Conservation (phyloP, 768 basidiomycete genomes). For the Gautieria morchelliformis region DNA sequence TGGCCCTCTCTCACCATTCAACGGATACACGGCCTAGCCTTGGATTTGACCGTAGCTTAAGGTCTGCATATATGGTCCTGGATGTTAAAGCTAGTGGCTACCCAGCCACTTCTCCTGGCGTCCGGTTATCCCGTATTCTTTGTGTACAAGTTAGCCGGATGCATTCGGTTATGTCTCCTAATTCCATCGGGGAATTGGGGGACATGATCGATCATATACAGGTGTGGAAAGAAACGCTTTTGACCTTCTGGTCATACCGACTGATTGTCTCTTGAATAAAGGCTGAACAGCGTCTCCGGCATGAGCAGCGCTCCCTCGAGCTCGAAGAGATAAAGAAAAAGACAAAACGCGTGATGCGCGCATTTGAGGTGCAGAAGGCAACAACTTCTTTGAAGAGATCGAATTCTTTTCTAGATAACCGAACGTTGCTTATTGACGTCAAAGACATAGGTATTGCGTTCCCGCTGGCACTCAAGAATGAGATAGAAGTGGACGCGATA, state of each 20-base stretch:
- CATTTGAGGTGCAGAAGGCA: constrained; percentile 50
- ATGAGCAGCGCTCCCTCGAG: constrained; percentile 68
- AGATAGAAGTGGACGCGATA: constrained; percentile 38
- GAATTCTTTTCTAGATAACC: constrained; percentile 25
- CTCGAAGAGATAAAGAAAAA: constrained; percentile 79
- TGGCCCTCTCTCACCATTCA: constrained; percentile 70
- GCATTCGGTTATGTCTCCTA: constrained; percentile 91
- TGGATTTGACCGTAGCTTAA: constrained; percentile 47
- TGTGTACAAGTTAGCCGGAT: constrained; percentile 60
- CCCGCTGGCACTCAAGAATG: constrained; percentile 59
- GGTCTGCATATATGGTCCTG: constrained; percentile 77
- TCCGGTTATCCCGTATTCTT: constrained; percentile 19
- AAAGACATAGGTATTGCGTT: constrained; percentile 80
- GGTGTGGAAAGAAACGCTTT: constrained; percentile 28
- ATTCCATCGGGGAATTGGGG: constrained; percentile 82
- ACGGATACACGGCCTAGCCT: constrained; percentile 24
- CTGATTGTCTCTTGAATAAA: constrained; percentile 26
- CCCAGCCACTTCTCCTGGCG: neutral
- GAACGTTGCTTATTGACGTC: constrained; percentile 25
- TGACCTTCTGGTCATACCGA: neutral
- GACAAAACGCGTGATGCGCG: constrained; percentile 59
- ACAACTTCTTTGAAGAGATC: neutral
- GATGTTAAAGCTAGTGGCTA: constrained; percentile 43
- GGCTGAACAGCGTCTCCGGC: constrained; percentile 65
- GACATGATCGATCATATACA: constrained; percentile 84